Evolutionary conservation across 345 rosid genomes (phyloP).

Genomic region (Excoecaria agallocha): DNA sequence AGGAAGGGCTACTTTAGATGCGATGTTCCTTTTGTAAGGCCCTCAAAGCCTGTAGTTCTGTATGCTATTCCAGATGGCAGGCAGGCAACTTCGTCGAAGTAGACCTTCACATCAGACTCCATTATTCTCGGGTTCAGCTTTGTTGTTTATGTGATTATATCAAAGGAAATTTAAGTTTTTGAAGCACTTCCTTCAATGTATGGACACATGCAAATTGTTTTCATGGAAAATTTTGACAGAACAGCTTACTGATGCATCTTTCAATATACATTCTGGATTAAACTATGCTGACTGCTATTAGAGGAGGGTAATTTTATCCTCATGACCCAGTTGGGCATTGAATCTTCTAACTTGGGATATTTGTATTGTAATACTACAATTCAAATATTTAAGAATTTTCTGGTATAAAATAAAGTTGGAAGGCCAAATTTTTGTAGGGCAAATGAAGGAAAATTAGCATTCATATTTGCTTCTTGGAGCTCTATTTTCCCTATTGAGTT

Average conservation of each 20-base stretch:
- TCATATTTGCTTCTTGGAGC: no score
- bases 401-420: no score
- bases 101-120: background rate
- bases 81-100: slow-evolving; percentile 39
- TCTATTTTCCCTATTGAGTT: no score
- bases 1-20: slow-evolving; percentile 91
- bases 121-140: background rate
- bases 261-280: background rate
- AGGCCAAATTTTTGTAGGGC: no score
- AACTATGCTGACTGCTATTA: background rate
- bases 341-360: no score
- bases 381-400: no score
- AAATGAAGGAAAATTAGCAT: no score
- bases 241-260: background rate
- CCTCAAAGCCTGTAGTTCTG: slow-evolving; percentile 70
- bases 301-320: no score
- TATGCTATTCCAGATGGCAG: slow-evolving; percentile 86
- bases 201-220: slow-evolving; percentile 2
- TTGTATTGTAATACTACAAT: no score
- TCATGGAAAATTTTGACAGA: background rate
- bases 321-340: no score
- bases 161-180: background rate
- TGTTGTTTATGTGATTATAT: background rate
- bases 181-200: background rate
- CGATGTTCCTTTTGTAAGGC: slow-evolving; percentile 68